Conservation (phyloP, 306 rosid genomes). For the Glycine latifolia region DNA sequence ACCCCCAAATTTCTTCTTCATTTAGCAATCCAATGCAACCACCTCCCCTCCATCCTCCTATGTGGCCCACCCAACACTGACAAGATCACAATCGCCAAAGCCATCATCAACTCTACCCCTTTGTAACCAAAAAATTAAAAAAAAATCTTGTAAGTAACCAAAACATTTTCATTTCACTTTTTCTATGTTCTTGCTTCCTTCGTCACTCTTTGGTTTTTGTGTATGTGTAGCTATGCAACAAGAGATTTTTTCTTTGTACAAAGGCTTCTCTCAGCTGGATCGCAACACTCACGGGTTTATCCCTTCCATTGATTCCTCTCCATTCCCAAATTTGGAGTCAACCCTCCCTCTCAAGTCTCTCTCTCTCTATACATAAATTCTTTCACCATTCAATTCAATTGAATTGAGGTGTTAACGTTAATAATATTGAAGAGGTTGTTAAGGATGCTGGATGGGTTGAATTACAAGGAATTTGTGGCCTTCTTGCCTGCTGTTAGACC, state of each 20-base stretch:
- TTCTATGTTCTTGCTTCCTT: background rate
- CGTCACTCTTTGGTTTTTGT: conserved; percentile 6
- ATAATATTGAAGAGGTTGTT: conserved; percentile 63
- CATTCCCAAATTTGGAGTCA: conserved; percentile 82
- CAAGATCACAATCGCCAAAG: no score
- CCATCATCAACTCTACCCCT: no score
- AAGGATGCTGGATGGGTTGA: conserved; percentile 71
- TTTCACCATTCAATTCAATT: background rate
- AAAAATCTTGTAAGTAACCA: conserved; percentile 55
- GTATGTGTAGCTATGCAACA: conserved; percentile 68
- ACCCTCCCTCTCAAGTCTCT: conserved; percentile 78
- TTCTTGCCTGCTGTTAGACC: conserved; percentile 84
- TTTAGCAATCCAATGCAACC: conserved; percentile 17
- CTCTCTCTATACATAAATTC: background rate
- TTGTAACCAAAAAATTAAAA: background rate
- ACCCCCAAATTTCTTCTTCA: no score
- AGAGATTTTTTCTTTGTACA: conserved; percentile 79
- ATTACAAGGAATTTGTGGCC: conserved; percentile 76
- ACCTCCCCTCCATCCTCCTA: conserved; percentile 49
- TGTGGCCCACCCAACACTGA: no score
- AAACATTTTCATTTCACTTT: background rate
- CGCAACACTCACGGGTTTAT: conserved; percentile 79
- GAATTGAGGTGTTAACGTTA: background rate
- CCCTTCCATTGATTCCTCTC: conserved; percentile 76
- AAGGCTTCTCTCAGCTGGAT: conserved; percentile 84